Evolutionary conservation across 2,329 filamentous ascomycete species (phyloP).

Genomic region (Xylaria sp.): DNA sequence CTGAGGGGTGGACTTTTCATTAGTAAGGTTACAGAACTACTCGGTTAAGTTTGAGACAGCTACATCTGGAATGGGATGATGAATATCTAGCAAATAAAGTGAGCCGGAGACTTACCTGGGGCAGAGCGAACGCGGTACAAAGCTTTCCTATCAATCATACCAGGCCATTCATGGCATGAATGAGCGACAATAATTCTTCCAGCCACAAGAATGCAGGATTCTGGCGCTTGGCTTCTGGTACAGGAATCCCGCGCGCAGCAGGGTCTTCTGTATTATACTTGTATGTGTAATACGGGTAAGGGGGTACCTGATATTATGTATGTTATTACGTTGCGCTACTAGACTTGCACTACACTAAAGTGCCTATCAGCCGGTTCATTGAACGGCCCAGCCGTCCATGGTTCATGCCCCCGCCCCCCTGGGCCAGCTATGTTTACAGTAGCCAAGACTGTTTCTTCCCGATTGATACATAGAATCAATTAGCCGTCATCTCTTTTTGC

Average conservation of each 20-base stretch:
- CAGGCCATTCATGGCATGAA: constrained; percentile 25
- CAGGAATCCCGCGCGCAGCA: constrained; percentile 19
- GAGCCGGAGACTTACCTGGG: constrained; percentile 17
- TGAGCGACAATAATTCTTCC: constrained; percentile 40
- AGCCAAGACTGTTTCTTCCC: not conserved
- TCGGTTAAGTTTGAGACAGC: constrained; percentile 1
- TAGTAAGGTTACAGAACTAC: constrained; percentile 9
- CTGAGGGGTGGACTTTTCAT: constrained; percentile 20
- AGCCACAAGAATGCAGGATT: constrained; percentile 40
- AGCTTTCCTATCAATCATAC: constrained; percentile 19
- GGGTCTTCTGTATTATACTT: constrained; percentile 14
- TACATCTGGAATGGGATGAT: no score
- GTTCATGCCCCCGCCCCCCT: not conserved
- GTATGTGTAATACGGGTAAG: not conserved
- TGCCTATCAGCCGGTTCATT: constrained; percentile 14
- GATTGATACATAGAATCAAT: not conserved
- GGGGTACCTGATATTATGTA: constrained; percentile 3
- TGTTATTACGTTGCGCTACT: constrained; percentile 17
- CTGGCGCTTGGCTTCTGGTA: constrained; percentile 30
- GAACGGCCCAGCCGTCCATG: not conserved
- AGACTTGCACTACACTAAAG: constrained; percentile 2
- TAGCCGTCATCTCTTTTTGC: not conserved
- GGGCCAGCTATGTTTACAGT: not conserved
- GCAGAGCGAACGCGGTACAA: constrained; percentile 22
- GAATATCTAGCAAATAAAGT: constrained; percentile 18